Base-by-base conservation (phyloP, 192 early-diverging fungal genomes). In the Backusella psychrophila region DNA sequence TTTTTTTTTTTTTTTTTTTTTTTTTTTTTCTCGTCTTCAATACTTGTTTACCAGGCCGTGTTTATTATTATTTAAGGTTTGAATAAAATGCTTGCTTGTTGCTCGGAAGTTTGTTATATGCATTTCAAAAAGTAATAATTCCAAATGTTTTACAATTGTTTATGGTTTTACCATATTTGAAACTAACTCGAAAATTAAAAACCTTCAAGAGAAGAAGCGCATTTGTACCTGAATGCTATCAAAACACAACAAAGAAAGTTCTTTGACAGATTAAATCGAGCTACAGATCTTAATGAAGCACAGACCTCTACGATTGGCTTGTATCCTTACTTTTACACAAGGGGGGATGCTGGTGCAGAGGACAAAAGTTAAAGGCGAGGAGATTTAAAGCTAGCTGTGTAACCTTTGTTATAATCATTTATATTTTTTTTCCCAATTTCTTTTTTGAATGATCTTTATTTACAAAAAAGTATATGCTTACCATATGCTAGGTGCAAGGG, bases 321-420 rank as follows among this genome's bases (percentile, higher is more conserved):
- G 53, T 26, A 26, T 59, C 53, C 53, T 59, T 59, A 59, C 46
- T 23, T 59, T 59, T 59, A 59, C 53, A 59, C 53, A 59, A 59
- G 53, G 53, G 46, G 53, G 23, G 53, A 59, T 59, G 53, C 53
- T 23, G 53, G 53, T 59, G 21, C 53, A 59, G 23, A 59, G 26
- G 53, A 12, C 53, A 59, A 33, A 33, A 59, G 21, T 26, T 59
- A 23, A 59, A 59, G 53, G 23, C 53, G 23, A 59, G 53, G 53
- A 59, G 53, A 59, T 59, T 59, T 59, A 59, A 59, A 59, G 26
- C 26, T 59, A 59, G 11, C 3, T 3, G 53, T 21, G n/a, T 12
- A 11, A 59, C 53, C 23, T 9, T n/a, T 49, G 8, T 7, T 44
- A 17, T 44, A 15, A 17, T 44, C 42, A 44, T 44, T 26, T 59